A percentile compares a stretch with the other conserved stretches of the same genome.
Conservation (phyloP, 495 filamentous ascomycete genomes). For the Tuber melanosporum region DNA sequence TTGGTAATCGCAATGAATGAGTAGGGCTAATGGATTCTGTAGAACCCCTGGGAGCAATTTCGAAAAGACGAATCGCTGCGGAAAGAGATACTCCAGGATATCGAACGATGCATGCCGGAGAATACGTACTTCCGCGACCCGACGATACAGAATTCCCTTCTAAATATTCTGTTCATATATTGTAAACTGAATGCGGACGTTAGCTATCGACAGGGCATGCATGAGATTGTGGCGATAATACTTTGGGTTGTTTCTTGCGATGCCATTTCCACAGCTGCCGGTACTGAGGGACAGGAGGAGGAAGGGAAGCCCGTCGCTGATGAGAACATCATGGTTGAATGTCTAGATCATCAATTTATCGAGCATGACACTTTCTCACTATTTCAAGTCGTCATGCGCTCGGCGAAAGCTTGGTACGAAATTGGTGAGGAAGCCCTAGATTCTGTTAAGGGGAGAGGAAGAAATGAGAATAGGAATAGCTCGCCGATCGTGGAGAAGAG, state of each 20-base stretch:
- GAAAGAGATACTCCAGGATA: conserved; percentile 90
- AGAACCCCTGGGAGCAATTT: conserved; percentile 86
- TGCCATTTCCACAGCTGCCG: conserved; percentile 52
- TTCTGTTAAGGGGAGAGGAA: conserved; percentile 42
- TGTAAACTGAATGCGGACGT: conserved; percentile 87
- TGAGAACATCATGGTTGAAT: conserved; percentile 53
- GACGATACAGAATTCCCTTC: conserved; percentile 68
- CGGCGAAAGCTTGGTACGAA: conserved; percentile 81
- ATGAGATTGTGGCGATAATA: conserved; percentile 86
- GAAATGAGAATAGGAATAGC: conserved; percentile 43
- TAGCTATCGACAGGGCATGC: conserved; percentile 92
- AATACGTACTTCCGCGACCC: conserved; percentile 81
- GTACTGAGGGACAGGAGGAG: conserved; percentile 11
- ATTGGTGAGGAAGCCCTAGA: conserved; percentile 44
- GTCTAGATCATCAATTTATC: conserved; percentile 64
- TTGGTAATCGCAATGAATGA: conserved; percentile 17
- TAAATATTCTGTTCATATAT: conserved; percentile 87
- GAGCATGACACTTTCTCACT: conserved; percentile 89
- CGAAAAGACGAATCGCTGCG: conserved; percentile 77
- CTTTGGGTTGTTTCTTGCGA: conserved; percentile 82
- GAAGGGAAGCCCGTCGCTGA: conserved; percentile 42
- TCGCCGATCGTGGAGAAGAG: conserved; percentile 82
- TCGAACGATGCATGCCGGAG: conserved; percentile 87
- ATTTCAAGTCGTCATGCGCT: conserved; percentile 80
- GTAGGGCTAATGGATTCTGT: conserved; percentile 3